phyloP scores from a whole-genome alignment of 805 yeast genomes.

The Wickerhamiella sorbophila region DNA sequence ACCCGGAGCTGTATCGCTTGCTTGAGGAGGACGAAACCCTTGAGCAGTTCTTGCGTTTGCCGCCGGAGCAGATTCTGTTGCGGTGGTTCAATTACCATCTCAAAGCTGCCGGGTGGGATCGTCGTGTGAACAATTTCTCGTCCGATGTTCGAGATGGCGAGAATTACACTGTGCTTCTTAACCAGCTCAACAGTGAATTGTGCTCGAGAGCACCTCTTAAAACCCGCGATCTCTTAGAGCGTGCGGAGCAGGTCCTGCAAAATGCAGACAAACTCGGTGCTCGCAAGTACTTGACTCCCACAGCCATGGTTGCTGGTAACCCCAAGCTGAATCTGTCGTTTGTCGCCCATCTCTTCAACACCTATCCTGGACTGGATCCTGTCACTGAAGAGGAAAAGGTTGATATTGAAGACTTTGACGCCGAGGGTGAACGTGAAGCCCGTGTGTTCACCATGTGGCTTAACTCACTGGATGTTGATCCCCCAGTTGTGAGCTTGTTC shows the following conservation, averaged over 20 bases:
- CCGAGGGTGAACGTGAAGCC: conserved; percentile 99
- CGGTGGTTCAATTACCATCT: conserved; percentile 97
- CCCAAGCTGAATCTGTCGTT: conserved; percentile 94
- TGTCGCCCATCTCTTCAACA: conserved; percentile 93
- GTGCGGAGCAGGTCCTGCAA: conserved; percentile 75
- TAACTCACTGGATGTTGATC: conserved; percentile 90
- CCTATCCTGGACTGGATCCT: conserved; percentile 93
- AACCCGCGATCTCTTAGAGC: conserved; percentile 52
- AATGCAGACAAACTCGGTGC: conserved; percentile 88
- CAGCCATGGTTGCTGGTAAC: conserved; percentile 85
- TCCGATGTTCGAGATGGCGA: conserved; percentile 89
- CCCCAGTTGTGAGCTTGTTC: conserved; percentile 79
- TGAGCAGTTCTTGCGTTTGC: conserved; percentile 89
- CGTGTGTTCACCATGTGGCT: conserved; percentile 96
- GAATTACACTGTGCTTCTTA: conserved; percentile 75
- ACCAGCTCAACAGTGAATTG: conserved; percentile 71
- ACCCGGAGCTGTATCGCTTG: conserved; percentile 89
- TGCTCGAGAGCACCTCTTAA: conserved; percentile 78
- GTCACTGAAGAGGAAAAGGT: conserved; percentile 69
- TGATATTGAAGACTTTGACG: conserved; percentile 95
- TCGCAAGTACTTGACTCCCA: conserved; percentile 89
- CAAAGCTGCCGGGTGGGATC: conserved; percentile 78
- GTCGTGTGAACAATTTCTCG: conserved; percentile 77
- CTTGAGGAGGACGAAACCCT: conserved; percentile 93
- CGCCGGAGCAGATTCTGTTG: conserved; percentile 91